phyloP scores from a whole-genome alignment of 2,329 filamentous ascomycete species.

The Nemania diffusa region DNA sequence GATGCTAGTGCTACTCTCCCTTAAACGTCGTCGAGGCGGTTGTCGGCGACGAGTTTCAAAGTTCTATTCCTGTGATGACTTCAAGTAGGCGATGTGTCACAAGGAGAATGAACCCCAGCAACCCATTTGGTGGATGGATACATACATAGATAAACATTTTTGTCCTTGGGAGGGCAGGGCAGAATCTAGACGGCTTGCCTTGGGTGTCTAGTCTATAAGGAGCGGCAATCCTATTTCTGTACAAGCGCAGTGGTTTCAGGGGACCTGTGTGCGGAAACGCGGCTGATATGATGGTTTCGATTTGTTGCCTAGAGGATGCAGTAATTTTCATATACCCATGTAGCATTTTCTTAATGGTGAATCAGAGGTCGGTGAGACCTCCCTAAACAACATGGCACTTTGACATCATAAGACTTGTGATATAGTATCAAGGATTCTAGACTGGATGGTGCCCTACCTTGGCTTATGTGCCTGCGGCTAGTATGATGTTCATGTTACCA shows the following conservation, averaged over 20 bases:
- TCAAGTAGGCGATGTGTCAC: background rate
- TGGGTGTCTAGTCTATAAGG: background rate
- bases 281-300: constrained; percentile 1
- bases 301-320: constrained; percentile 9
- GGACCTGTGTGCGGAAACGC: background rate
- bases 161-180: background rate
- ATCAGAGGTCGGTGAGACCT: constrained; percentile 2
- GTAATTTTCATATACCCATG: constrained; percentile 33
- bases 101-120: background rate
- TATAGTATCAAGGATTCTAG: background rate
- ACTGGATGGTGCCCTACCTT: background rate
- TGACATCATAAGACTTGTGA: background rate
- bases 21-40: background rate
- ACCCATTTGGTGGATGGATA: constrained; percentile 1
- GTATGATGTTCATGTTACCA: background rate
- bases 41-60: background rate
- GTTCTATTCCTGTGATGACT: constrained; percentile 5
- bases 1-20: constrained; percentile 35
- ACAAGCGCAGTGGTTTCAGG: background rate
- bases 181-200: background rate
- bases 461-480: too few species aligned
- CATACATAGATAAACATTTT: constrained; percentile 7
- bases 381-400: background rate
- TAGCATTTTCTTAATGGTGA: constrained; percentile 17
- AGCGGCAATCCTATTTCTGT: constrained; percentile 1